Conservation (phyloP, 345 rosid species). For the Eucalyptus curtisii region DNA sequence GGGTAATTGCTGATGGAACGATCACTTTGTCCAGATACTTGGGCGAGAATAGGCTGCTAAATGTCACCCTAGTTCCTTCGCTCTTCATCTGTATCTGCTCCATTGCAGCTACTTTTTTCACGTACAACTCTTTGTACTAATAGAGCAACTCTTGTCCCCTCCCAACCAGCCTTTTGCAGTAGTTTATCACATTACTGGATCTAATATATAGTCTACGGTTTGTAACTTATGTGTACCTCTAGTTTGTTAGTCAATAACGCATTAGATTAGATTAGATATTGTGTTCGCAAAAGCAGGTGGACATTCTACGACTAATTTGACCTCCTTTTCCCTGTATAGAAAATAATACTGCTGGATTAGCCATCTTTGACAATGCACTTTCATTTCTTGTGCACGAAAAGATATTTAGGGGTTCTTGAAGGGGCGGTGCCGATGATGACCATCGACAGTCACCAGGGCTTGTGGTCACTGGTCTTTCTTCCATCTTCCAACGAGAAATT, state of each 20-base stretch:
- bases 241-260: neutral
- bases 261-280: neutral
- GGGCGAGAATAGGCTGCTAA: conserved; percentile 58
- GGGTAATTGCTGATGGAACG: conserved; percentile 86
- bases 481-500: neutral
- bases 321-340: neutral
- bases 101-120: conserved; percentile 71
- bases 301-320: neutral
- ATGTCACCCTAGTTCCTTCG: conserved; percentile 78
- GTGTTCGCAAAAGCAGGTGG: neutral
- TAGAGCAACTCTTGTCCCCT: neutral
- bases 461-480: neutral
- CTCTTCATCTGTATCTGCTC: conserved; percentile 62
- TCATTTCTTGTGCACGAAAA: neutral
- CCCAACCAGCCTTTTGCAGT: neutral
- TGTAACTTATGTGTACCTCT: neutral
- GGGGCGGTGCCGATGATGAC: neutral
- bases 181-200: neutral
- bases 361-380: neutral
- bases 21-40: conserved; percentile 83
- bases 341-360: neutral
- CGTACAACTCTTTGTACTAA: conserved; percentile 89
- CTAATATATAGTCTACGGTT: neutral
- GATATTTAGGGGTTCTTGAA: neutral
- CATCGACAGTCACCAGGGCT: neutral